Evolutionary conservation across 2,329 filamentous ascomycete species (phyloP).

Genomic region (Dryadomyces quercus-mongolicae): DNA sequence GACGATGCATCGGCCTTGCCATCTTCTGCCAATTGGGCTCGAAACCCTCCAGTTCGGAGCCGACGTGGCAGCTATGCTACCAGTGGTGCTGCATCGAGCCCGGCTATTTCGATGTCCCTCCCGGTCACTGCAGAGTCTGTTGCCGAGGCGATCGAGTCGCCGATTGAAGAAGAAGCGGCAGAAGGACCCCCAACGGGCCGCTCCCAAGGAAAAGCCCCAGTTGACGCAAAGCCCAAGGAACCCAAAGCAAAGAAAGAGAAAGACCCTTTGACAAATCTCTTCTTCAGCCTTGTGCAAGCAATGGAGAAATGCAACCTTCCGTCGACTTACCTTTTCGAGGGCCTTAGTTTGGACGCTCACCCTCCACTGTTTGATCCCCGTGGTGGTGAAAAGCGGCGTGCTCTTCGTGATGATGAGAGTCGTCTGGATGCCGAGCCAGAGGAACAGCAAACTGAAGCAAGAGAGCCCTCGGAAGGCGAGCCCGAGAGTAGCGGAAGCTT

Average conservation of each 20-base stretch:
- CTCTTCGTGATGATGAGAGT: constrained; percentile 60
- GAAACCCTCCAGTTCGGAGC: constrained; percentile 52
- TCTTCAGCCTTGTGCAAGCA: constrained; percentile 25
- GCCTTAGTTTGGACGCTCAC: constrained; percentile 24
- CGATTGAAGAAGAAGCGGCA: constrained; percentile 19
- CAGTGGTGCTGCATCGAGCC: constrained; percentile 71
- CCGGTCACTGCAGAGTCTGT: constrained; percentile 39
- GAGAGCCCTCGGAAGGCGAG: constrained; percentile 53
- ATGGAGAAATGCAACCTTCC: constrained; percentile 25
- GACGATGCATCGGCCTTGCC: constrained; percentile 86
- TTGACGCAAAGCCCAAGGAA: not conserved
- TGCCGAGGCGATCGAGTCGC: constrained; percentile 29
- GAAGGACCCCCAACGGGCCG: constrained; percentile 9
- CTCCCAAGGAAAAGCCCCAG: constrained; percentile 6
- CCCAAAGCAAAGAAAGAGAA: constrained; percentile 5
- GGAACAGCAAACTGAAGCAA: constrained; percentile 27
- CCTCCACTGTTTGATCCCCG: constrained; percentile 74
- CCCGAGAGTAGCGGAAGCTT: constrained; percentile 73
- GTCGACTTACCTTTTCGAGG: constrained; percentile 13
- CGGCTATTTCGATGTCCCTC: constrained; percentile 52
- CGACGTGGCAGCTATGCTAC: constrained; percentile 69
- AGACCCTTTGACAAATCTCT: constrained; percentile 13
- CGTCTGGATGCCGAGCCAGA: constrained; percentile 35
- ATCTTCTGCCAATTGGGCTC: constrained; percentile 87
- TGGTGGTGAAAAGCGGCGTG: constrained; percentile 70